Percentiles rank a stretch among this genome's conserved stretches.
phyloP scores from a whole-genome alignment of 2,329 filamentous ascomycete species.

The Colletotrichum sp. region DNA sequence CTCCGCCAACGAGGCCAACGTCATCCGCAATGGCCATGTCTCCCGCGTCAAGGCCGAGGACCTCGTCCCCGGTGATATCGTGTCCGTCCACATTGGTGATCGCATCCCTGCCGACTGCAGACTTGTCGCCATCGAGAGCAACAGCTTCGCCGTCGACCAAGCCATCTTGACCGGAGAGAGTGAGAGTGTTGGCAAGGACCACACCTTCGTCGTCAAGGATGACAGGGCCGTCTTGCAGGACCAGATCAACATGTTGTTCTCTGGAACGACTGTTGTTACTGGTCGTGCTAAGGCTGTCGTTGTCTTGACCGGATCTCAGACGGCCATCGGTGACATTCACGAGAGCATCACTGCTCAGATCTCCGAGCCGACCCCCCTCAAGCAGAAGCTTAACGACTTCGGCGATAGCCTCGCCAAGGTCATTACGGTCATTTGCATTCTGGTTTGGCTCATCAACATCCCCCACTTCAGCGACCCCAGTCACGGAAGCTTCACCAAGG shows the following conservation, averaged over 20 bases:
- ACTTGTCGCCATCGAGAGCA: conserved; percentile 88
- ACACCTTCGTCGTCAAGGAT: conserved; percentile 69
- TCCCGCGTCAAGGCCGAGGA: conserved; percentile 94
- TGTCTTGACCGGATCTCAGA: conserved; percentile 85
- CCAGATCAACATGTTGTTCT: conserved; percentile 97
- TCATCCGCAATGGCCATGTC: conserved; percentile 82
- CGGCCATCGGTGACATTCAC: conserved; percentile 97
- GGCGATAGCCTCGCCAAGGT: conserved; percentile 96
- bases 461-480: conserved; percentile 94
- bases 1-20: conserved; percentile 96
- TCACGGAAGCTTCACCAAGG: conserved; percentile 93
- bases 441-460: conserved; percentile 99
- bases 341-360: conserved; percentile 99
- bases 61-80: conserved; percentile 90
- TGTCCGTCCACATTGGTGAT: conserved; percentile 88
- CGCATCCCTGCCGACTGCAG: conserved; percentile 95
- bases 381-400: conserved; percentile 99
- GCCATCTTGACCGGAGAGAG: conserved; percentile 97
- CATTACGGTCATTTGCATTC: conserved; percentile 93
- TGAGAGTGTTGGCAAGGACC: conserved; percentile 92
- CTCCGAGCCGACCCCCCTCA: conserved; percentile 93
- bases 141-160: conserved; percentile 96
- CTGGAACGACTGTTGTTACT: conserved; percentile 94
- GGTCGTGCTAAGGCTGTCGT: conserved; percentile 92
- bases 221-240: conserved; percentile 93